Evolutionary conservation across 164 flowering plant genomes (phyloP).

Genomic region (Vitis cinerea): DNA sequence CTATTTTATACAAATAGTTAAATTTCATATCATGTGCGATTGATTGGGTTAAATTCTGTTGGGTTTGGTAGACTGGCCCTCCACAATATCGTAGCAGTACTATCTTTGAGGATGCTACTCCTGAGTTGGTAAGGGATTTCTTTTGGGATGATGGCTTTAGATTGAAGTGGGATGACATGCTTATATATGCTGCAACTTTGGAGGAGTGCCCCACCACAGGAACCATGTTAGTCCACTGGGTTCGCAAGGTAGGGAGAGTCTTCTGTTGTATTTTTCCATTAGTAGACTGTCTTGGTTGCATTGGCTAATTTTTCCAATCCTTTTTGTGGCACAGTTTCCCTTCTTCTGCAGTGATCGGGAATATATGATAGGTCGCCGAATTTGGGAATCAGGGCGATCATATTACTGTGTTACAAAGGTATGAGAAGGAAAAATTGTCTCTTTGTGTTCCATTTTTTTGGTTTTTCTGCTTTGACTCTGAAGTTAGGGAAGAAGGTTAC

Average conservation of each 20-base stretch:
- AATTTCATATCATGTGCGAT: background rate
- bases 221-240: slow-evolving; percentile 70
- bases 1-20: background rate
- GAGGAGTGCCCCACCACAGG: slow-evolving; percentile 69
- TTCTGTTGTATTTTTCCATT: background rate
- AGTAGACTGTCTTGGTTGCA: background rate
- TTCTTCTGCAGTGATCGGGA: slow-evolving; percentile 83
- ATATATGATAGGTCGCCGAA: slow-evolving; percentile 67
- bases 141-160: slow-evolving; percentile 87
- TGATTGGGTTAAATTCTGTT: slow-evolving; percentile 9
- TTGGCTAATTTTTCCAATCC: background rate
- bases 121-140: slow-evolving; percentile 74
- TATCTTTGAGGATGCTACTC: slow-evolving; percentile 65
- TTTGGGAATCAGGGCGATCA: slow-evolving; percentile 63
- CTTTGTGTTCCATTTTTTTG: background rate
- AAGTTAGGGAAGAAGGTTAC: background rate
- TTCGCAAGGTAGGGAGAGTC: slow-evolving; percentile 54
- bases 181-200: slow-evolving; percentile 38
- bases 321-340: slow-evolving; percentile 58
- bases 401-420: slow-evolving; percentile 72
- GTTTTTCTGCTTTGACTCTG: background rate
- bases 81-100: slow-evolving; percentile 73
- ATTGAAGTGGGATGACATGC: slow-evolving; percentile 76
- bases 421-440: slow-evolving; percentile 7
- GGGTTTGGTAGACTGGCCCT: slow-evolving; percentile 51